A percentile compares a stretch with the other conserved stretches of the same genome.
These are phyloP conservation scores for Pelargonium cotyledonis DNA, from an alignment of 441 rosid genomes.

Conservation along the genomic window DNA sequence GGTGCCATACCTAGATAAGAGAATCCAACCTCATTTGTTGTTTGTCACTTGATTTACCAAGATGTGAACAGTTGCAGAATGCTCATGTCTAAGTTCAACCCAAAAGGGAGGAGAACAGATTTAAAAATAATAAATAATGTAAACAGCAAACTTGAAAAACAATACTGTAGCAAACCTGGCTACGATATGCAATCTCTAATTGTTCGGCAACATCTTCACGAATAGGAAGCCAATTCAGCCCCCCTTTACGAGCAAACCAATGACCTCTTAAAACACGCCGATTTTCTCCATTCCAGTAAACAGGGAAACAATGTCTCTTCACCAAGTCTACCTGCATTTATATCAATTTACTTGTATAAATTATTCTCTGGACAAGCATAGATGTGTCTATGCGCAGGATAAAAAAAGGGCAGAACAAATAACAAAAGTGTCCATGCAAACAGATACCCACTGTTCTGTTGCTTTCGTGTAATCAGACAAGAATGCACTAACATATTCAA, in stretches of 20 bases:
- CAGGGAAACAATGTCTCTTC: slow-evolving; percentile 85
- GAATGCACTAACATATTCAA: neutral
- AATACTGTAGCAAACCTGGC: slow-evolving; percentile 45
- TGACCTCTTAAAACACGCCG: slow-evolving; percentile 96
- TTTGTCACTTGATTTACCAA: slow-evolving; percentile 8
- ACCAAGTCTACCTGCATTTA: slow-evolving; percentile 76
- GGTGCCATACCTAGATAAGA: slow-evolving; percentile 76
- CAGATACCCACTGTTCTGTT: neutral
- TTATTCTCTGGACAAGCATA: neutral
- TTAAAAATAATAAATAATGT: neutral
- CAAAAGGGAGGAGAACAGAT: neutral
- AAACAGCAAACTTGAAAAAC: neutral
- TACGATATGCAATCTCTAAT: slow-evolving; percentile 76
- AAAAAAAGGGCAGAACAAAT: neutral
- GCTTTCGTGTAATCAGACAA: neutral
- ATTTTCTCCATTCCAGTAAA: slow-evolving; percentile 95
- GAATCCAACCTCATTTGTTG: slow-evolving; percentile 17
- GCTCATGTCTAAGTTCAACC: slow-evolving; percentile 14
- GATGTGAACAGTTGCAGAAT: neutral
- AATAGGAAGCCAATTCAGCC: slow-evolving; percentile 91
- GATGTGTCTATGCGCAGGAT: neutral
- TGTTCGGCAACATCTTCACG: slow-evolving; percentile 94
- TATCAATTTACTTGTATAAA: slow-evolving; percentile 1
- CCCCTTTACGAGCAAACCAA: slow-evolving; percentile 94
- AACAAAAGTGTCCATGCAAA: neutral